These are phyloP conservation scores for Podospora pseudoanserina DNA, from an alignment of 495 filamentous ascomycete genomes.

Conservation along the genomic window DNA sequence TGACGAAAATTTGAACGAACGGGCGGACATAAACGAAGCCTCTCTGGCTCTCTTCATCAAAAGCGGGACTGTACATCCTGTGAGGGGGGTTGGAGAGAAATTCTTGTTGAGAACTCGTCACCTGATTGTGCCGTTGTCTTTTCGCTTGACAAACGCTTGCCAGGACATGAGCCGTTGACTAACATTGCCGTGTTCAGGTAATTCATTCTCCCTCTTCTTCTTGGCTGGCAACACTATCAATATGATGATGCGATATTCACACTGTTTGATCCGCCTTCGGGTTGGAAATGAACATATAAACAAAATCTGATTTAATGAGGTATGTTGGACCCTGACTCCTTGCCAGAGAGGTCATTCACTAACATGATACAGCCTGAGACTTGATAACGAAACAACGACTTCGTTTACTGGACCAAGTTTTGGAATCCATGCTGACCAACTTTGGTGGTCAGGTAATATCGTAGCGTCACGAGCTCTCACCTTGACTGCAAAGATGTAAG, in stretches of 20 bases:
- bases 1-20: conserved; percentile 89
- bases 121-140: conserved; percentile 61
- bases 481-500: conserved; percentile 20
- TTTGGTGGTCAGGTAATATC: conserved; percentile 33
- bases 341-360: conserved; percentile 32
- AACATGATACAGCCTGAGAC: conserved; percentile 39
- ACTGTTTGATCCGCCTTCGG: conserved; percentile 85
- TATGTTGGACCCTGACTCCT: conserved; percentile 39
- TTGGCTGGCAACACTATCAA: conserved; percentile 21
- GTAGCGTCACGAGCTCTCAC: conserved; percentile 14
- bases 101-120: conserved; percentile 98
- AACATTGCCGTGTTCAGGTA: conserved; percentile 46
- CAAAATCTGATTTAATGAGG: conserved; percentile 99
- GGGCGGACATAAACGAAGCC: conserved; percentile 93
- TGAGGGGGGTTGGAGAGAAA: conserved; percentile 61
- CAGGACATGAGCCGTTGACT: conserved; percentile 21
- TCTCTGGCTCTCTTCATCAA: conserved; percentile 56
- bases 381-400: conserved; percentile 16
- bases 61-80: conserved; percentile 85
- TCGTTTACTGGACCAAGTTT: conserved; percentile 7
- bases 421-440: conserved; percentile 7
- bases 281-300: conserved; percentile 70
- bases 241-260: conserved; percentile 74
- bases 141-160: conserved; percentile 11
- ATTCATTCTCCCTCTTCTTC: conserved; percentile 22